Percentiles rank a stretch among this genome's conserved stretches.
These are phyloP conservation scores for Mycotypha africana DNA, from an alignment of 371 early-diverging fungal species.

Conservation along the genomic window DNA sequence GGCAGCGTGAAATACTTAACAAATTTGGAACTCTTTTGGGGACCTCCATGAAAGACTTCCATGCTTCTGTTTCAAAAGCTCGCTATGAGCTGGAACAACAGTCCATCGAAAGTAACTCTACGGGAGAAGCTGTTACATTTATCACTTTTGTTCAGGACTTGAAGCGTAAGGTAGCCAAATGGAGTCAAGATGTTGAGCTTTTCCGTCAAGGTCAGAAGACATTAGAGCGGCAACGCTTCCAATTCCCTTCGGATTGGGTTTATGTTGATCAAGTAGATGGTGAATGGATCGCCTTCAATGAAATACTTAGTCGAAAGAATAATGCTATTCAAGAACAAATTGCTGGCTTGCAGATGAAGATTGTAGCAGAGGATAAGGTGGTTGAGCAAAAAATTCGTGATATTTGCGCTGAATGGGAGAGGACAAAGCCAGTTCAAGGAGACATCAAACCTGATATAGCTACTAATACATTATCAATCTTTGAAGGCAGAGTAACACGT, in stretches of 20 bases:
- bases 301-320: conserved; percentile 89
- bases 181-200: conserved; percentile 78
- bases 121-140: conserved; percentile 89
- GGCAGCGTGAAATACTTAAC: conserved; percentile 95
- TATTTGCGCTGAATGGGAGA: conserved; percentile 89
- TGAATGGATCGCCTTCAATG: conserved; percentile 96
- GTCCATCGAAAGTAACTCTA: conserved; percentile 78
- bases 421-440: conserved; percentile 92
- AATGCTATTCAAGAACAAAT: conserved; percentile 91
- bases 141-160: conserved; percentile 96
- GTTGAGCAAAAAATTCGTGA: conserved; percentile 85
- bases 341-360: conserved; percentile 87
- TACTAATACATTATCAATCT: conserved; percentile 76
- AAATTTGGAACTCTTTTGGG: conserved; percentile 86
- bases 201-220: conserved; percentile 92
- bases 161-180: conserved; percentile 79
- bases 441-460: conserved; percentile 87
- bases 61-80: conserved; percentile 70
- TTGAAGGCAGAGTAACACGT: conserved; percentile 81
- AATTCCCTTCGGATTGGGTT: conserved; percentile 93
- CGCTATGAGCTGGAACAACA: conserved; percentile 88
- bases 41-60: conserved; percentile 81
- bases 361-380: conserved; percentile 82
- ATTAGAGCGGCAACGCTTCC: conserved; percentile 90
- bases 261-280: conserved; percentile 95